A percentile compares a stretch with the other conserved stretches of the same genome.
These are phyloP conservation scores for Antitrichia curtipendula DNA, from an alignment of 225 moss, liverwort and hornwort genomes.

Conservation along the genomic window DNA sequence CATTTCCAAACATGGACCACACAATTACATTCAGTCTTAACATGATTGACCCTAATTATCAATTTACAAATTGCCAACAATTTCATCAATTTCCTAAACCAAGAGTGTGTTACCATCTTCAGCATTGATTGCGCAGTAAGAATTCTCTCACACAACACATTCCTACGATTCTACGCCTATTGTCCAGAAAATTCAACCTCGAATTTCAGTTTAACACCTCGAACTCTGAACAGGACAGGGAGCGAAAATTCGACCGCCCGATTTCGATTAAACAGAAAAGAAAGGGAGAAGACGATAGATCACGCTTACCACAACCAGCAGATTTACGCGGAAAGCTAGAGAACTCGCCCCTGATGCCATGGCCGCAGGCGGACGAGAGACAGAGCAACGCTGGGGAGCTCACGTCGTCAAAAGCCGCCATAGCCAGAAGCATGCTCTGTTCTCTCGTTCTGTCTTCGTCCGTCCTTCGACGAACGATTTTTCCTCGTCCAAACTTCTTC, in stretches of 20 bases:
- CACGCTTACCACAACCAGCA: slow-evolving; percentile 6
- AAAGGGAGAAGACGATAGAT: not conserved
- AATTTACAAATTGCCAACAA: not conserved
- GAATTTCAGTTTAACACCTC: not conserved
- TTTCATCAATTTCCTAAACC: not conserved
- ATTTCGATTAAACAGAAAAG: not conserved
- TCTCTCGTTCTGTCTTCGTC: not conserved
- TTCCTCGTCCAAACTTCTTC: not conserved
- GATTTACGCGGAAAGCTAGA: slow-evolving; percentile 1
- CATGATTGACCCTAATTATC: not conserved
- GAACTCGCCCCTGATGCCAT: slow-evolving; percentile 9
- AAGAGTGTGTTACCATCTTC: not conserved
- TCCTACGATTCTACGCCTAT: not conserved
- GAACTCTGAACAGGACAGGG: not conserved
- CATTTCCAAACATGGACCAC: not conserved
- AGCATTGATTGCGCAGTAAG: not conserved
- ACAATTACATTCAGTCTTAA: not conserved
- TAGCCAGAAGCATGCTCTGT: not conserved
- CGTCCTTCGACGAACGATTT: not conserved
- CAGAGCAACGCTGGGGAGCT: not conserved
- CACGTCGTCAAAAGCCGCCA: not conserved
- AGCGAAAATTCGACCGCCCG: not conserved
- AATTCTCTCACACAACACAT: not conserved
- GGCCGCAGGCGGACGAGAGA: not conserved
- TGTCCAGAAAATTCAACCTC: not conserved